A percentile compares a stretch with the other conserved stretches of the same genome.
Conservation (phyloP, 768 basidiomycete genomes). For the Panaeolus papilionaceus region DNA sequence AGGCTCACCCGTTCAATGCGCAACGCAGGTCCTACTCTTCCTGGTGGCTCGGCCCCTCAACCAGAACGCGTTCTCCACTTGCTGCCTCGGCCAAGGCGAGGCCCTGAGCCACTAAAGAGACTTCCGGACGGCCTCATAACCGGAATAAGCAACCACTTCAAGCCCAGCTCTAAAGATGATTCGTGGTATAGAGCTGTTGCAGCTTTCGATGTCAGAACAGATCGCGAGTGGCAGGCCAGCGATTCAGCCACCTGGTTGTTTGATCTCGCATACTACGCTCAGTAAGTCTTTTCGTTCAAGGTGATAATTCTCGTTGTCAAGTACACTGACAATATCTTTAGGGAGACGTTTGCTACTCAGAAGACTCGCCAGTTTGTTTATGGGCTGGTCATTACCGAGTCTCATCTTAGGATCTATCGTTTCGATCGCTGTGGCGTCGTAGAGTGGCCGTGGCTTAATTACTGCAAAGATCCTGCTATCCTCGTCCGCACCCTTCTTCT, state of each 20-base stretch:
- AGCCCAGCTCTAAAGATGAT: neutral
- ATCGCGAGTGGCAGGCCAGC: neutral
- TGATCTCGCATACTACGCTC: neutral
- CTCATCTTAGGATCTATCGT: neutral
- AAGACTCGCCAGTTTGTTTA: neutral
- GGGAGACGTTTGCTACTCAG: neutral
- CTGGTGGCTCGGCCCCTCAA: neutral
- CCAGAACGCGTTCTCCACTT: neutral
- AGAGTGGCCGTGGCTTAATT: slow-evolving; percentile 5
- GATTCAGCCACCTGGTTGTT: neutral
- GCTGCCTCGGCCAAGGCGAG: neutral
- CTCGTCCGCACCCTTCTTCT: neutral
- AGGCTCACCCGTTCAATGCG: neutral
- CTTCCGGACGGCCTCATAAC: neutral
- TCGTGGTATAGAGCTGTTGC: neutral
- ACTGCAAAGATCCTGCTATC: neutral
- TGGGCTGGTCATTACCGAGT: neutral
- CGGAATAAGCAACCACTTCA: neutral
- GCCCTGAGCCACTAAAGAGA: neutral
- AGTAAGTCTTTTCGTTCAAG: neutral
- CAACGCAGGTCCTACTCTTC: neutral
- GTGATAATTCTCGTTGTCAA: neutral
- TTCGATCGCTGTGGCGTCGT: slow-evolving; percentile 5
- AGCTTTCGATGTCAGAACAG: neutral
- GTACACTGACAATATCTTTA: neutral